A percentile compares a stretch with the other conserved stretches of the same genome.
Evolutionary conservation across 2,329 filamentous ascomycete species (phyloP).

Genomic region (Acrocalymma vagum): DNA sequence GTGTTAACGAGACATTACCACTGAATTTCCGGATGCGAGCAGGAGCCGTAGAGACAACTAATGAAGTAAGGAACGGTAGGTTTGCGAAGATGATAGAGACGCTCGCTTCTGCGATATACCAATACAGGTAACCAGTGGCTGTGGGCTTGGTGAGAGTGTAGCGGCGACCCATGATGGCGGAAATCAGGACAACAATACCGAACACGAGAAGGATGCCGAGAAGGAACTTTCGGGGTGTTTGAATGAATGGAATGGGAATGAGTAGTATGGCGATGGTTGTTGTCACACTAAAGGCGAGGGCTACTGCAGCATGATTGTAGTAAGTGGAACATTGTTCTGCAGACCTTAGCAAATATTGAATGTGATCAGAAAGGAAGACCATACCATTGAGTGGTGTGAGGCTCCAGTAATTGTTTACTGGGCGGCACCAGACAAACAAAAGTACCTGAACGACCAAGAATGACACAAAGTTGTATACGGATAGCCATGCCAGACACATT

Average conservation of each 20-base stretch:
- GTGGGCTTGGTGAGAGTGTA: conserved; percentile 14
- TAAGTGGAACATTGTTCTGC: conserved; percentile 30
- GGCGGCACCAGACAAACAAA: conserved; percentile 28
- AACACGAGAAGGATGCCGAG: conserved; percentile 27
- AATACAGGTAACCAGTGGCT: conserved; percentile 18
- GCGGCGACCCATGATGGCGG: conserved; percentile 25
- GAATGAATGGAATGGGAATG: conserved; percentile 34
- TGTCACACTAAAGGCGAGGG: conserved; percentile 20
- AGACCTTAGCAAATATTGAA: background rate
- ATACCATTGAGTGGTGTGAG: conserved; percentile 15
- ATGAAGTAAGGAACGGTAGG: conserved; percentile 34
- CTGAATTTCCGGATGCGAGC: conserved; percentile 20
- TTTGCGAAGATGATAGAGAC: conserved; percentile 34
- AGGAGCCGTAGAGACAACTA: conserved; percentile 25
- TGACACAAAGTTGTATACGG: conserved; percentile 24
- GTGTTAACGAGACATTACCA: conserved; percentile 17
- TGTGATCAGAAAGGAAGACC: background rate
- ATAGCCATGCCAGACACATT: conserved; percentile 14
- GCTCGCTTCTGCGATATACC: conserved; percentile 24
- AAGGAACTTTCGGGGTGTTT: conserved; percentile 33
- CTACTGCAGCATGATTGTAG: conserved; percentile 22
- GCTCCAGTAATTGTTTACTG: conserved; percentile 24
- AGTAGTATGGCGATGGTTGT: conserved; percentile 28
- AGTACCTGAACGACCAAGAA: conserved; percentile 29
- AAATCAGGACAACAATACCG: conserved; percentile 20